Evolutionary conservation across 2,329 filamentous ascomycete genomes (phyloP), one percentile per base, ranked within the genome.

Genomic region (Ustilaginoidea virens): DNA sequence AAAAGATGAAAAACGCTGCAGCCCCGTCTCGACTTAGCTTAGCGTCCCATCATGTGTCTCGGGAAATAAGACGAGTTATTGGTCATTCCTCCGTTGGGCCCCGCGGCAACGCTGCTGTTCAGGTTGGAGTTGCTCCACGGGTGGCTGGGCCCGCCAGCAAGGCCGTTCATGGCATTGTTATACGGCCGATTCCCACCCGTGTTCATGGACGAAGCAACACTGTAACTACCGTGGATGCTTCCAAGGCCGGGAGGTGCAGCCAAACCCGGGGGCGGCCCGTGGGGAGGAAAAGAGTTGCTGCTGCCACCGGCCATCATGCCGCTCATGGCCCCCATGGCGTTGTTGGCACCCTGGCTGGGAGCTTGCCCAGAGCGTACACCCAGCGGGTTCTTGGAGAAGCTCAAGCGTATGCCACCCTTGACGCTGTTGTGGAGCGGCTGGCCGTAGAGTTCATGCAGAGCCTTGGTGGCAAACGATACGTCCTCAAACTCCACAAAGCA

Each of bases 401-500:
- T 93, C 32, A 98, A 63, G 15, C 90, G 77, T 44, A 98, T 94
- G 19, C 90, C 90, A 5, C 87, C 87, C 50, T 93, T 94, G 46
- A 83, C 70, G 45, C 85, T 93, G 55, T 93, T 94, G 48, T 86
- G 83, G 18, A 96, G 66, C 27, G 71, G 74, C 28, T 79, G 73
- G 0, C 90, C 90, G 45, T 96, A 94, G 2, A 96, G 65, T 32
- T 94, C 83, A 38, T 86, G 74, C 3, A 96, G 65, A 1, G 86
- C 79, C 53, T 90, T 92, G 23, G 87, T 94, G 1, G 90, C 87
- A 45, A 83, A 87, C 2, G 81, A 80, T 8, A 92, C 68, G 44
- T 94, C 86, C 45, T 96, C 87, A 42, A 96, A 98, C 52, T 98
- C 90, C 21, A 98, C 90, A 52, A 96, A 96, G 49, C 90, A 96